A percentile compares a stretch with the other conserved stretches of the same genome.
Conservation (phyloP, 768 basidiomycete genomes). For the Naematelia encephala region DNA sequence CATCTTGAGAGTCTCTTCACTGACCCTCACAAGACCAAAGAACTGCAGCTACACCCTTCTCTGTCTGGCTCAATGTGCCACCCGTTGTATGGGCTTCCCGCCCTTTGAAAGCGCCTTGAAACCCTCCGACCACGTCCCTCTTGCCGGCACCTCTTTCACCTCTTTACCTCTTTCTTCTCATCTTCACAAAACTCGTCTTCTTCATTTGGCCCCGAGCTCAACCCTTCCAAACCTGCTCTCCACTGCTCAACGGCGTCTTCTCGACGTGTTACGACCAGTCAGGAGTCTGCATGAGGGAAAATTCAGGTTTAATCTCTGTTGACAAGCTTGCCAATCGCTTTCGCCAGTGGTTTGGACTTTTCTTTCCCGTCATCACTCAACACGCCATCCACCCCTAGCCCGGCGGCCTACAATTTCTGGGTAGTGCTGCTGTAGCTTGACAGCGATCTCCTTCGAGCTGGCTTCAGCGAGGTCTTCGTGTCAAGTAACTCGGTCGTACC, state of each 20-base stretch:
- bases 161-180: not conserved
- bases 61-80: too few species aligned
- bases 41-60: not conserved
- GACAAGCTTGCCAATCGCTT: not conserved
- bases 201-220: not conserved
- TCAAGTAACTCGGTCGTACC: too few species aligned
- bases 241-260: not conserved
- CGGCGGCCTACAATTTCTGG: too few species aligned
- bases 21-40: not conserved
- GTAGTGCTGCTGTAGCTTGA: too few species aligned
- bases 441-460: too few species aligned
- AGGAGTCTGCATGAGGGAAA: too few species aligned
- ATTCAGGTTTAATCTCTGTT: too few species aligned
- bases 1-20: not conserved
- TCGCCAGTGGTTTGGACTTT: not conserved
- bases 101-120: not conserved
- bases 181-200: not conserved
- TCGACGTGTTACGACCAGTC: too few species aligned
- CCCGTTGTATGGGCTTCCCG: not conserved
- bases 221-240: not conserved
- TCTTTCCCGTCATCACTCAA: not conserved
- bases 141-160: not conserved
- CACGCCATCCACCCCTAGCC: too few species aligned
- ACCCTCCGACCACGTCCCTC: not conserved
- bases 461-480: too few species aligned